phyloP scores from a whole-genome alignment of 139 green algal genomes.

The Spirogloea muscicola region DNA sequence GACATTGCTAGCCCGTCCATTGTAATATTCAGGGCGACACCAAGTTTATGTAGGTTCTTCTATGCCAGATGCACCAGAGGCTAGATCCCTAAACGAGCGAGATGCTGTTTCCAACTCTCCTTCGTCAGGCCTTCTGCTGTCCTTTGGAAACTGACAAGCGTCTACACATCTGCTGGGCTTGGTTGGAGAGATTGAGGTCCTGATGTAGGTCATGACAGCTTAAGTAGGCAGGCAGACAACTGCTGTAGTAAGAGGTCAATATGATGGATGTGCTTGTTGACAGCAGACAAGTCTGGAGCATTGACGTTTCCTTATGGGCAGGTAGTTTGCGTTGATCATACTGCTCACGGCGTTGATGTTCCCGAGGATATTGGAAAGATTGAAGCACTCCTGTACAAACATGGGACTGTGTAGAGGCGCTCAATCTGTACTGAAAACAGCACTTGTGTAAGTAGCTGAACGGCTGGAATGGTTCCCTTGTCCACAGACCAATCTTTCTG shows the following conservation, averaged over 20 bases:
- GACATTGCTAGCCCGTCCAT: not conserved
- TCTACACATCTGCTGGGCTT: not conserved
- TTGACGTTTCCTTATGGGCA: not conserved
- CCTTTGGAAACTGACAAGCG: not conserved
- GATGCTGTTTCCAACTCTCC: not conserved
- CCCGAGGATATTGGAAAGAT: constrained; percentile 63
- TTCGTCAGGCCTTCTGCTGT: not conserved
- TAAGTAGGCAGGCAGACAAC: not conserved
- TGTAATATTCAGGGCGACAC: not conserved
- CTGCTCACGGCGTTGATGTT: constrained; percentile 64
- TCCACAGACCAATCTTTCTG: too few species aligned
- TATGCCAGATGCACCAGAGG: not conserved
- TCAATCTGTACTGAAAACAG: too few species aligned
- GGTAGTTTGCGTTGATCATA: constrained; percentile 62
- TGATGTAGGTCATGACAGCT: not conserved
- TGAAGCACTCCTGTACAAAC: constrained; percentile 55
- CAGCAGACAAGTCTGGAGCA: not conserved
- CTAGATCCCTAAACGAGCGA: not conserved
- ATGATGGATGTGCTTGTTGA: constrained; percentile 8
- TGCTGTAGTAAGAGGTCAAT: not conserved
- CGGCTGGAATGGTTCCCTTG: too few species aligned
- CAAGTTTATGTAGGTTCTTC: not conserved
- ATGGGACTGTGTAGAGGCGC: too few species aligned
- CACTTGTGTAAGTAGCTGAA: too few species aligned
- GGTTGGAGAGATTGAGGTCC: not conserved